A percentile compares a stretch with the other conserved stretches of the same genome.
Conservation (phyloP, 768 basidiomycete genomes). For the Cystofilobasidium capitatum region DNA sequence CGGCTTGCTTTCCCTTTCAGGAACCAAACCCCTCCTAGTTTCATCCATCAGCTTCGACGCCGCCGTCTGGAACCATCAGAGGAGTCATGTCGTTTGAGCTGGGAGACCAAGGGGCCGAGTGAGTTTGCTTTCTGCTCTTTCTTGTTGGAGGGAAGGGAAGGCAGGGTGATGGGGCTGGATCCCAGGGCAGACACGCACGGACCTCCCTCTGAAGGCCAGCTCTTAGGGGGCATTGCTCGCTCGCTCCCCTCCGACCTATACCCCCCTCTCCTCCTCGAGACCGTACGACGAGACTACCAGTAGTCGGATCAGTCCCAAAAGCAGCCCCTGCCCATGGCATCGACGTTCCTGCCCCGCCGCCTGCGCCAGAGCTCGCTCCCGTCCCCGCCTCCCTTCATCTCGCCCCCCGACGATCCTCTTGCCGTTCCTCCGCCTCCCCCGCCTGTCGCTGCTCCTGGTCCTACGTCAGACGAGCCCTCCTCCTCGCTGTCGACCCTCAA, state of each 20-base stretch:
- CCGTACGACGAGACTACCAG: too few relatives aligned
- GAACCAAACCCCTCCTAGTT: too few relatives aligned
- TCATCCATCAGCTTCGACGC: too few relatives aligned
- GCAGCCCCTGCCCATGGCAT: too few relatives aligned
- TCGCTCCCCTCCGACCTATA: too few relatives aligned
- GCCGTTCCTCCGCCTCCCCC: neutral
- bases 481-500: neutral
- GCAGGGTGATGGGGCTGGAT: neutral
- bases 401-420: neutral
- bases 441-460: neutral
- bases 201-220: neutral
- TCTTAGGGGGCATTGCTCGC: too few relatives aligned
- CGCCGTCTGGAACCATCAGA: too few relatives aligned
- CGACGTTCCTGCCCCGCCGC: neutral
- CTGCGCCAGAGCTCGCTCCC: neutral
- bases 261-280: too few relatives aligned
- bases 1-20: too few relatives aligned
- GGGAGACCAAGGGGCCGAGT: neutral
- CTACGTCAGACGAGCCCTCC: too few relatives aligned
- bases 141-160: neutral
- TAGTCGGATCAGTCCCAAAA: too few relatives aligned
- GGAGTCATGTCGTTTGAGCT: too few relatives aligned
- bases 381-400: neutral
- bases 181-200: neutral
- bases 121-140: neutral